A percentile compares a stretch with the other conserved stretches of the same genome.
These are phyloP conservation scores for Hypoxylon subgilvum DNA, from an alignment of 495 filamentous ascomycete species.

Conservation along the genomic window DNA sequence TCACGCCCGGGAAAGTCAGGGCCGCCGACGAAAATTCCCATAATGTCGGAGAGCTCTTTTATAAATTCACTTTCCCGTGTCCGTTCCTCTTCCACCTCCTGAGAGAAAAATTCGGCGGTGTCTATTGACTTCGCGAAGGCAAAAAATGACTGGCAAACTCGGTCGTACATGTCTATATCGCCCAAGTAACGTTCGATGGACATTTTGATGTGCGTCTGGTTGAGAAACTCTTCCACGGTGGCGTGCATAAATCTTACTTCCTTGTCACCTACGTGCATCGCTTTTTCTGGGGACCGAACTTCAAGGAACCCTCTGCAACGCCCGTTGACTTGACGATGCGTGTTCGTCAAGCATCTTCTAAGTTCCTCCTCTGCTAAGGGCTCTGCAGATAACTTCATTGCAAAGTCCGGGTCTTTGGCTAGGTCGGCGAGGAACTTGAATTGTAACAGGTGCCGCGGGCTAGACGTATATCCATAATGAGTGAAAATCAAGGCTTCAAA, in stretches of 20 bases:
- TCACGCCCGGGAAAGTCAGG: no score
- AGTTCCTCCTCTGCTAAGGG: not conserved
- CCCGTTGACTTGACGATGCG: slow-evolving; percentile 23
- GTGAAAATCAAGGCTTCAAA: slow-evolving; percentile 15
- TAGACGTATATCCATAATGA: not conserved
- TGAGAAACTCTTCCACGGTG: slow-evolving; percentile 1
- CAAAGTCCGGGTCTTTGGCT: slow-evolving; percentile 11
- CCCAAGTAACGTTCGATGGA: not conserved
- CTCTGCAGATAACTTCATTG: not conserved
- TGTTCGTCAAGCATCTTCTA: not conserved
- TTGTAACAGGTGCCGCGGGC: slow-evolving; percentile 6
- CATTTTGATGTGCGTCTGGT: not conserved
- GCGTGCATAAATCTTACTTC: slow-evolving; percentile 15
- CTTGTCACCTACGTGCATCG: not conserved
- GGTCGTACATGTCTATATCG: not conserved
- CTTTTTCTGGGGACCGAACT: not conserved
- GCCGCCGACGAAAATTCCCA: no score
- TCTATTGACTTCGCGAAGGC: slow-evolving; percentile 16
- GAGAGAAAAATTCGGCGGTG: not conserved
- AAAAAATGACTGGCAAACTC: slow-evolving; percentile 5
- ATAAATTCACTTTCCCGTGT: no score
- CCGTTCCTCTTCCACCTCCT: not conserved
- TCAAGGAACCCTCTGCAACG: slow-evolving; percentile 30
- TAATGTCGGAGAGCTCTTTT: no score
- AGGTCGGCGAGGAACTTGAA: slow-evolving; percentile 32